Evolutionary conservation across 2,329 filamentous ascomycete species (phyloP).

Genomic region (Ophiobolus disseminans): DNA sequence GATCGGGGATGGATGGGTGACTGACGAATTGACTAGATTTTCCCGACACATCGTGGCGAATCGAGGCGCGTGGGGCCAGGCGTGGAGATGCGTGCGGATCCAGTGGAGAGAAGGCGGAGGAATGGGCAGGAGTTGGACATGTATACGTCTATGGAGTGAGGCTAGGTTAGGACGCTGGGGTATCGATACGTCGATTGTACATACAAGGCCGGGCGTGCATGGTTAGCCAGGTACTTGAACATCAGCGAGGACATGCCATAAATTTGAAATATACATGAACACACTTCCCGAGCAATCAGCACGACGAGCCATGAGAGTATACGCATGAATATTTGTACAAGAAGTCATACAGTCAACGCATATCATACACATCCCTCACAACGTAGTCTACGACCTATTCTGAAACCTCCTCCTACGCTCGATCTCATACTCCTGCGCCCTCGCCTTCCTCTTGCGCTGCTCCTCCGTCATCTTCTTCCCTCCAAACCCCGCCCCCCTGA

Average conservation of each 20-base stretch:
- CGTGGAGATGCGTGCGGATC: constrained; percentile 77
- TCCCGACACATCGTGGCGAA: constrained; percentile 63
- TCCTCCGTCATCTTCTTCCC: constrained; percentile 22
- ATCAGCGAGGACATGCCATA: too few relatives aligned
- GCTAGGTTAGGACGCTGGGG: neutral
- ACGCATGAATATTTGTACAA: constrained; percentile 25
- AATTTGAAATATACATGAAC: too few relatives aligned
- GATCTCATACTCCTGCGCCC: constrained; percentile 36
- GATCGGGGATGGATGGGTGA: neutral
- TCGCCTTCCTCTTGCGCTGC: constrained; percentile 36
- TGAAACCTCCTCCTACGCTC: constrained; percentile 37
- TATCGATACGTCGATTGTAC: too few relatives aligned
- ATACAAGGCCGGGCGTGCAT: too few relatives aligned
- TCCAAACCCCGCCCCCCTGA: constrained; percentile 24
- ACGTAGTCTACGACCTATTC: constrained; percentile 29
- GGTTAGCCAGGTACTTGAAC: too few relatives aligned
- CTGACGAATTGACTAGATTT: constrained; percentile 54
- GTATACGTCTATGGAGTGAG: constrained; percentile 71
- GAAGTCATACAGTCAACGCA: constrained; percentile 5
- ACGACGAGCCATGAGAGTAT: constrained; percentile 11
- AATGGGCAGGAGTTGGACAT: constrained; percentile 66
- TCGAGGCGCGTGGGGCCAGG: constrained; percentile 77
- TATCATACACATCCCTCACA: constrained; percentile 30
- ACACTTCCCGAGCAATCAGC: neutral
- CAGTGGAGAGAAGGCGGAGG: constrained; percentile 62